A percentile compares a stretch with the other conserved stretches of the same genome.
phyloP scores from a whole-genome alignment of 2,329 filamentous ascomycete species.

The Cladosporium colombiae region DNA sequence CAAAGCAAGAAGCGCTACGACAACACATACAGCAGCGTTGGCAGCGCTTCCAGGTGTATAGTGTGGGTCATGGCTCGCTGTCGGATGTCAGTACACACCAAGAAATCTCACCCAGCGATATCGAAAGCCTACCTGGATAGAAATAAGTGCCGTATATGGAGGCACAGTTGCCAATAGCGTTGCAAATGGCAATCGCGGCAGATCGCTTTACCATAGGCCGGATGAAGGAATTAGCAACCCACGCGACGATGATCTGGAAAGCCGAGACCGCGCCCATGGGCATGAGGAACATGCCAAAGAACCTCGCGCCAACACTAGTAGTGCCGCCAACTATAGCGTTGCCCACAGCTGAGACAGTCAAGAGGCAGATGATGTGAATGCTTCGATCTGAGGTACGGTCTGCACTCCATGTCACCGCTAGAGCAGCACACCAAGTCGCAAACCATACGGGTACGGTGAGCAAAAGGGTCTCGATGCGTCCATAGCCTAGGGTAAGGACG shows the following conservation, averaged over 20 bases:
- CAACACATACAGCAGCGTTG: constrained; percentile 39
- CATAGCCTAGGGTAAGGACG: constrained; percentile 61
- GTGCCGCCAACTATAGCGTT: constrained; percentile 59
- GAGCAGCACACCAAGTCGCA: constrained; percentile 55
- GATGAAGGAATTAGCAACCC: constrained; percentile 30
- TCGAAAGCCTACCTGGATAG: constrained; percentile 27
- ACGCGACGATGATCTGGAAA: constrained; percentile 36
- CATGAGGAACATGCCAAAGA: constrained; percentile 62
- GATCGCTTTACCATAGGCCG: constrained; percentile 39
- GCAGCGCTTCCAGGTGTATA: constrained; percentile 42
- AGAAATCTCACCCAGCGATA: constrained; percentile 15
- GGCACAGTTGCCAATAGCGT: constrained; percentile 39
- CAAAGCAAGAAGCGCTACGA: constrained; percentile 40
- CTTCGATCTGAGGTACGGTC: constrained; percentile 58
- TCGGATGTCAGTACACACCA: constrained; percentile 30
- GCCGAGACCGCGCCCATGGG: constrained; percentile 31
- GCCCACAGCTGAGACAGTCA: constrained; percentile 54
- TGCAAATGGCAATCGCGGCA: constrained; percentile 36
- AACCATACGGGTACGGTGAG: constrained; percentile 60
- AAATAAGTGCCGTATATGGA: constrained; percentile 38
- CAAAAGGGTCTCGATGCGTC: constrained; percentile 55
- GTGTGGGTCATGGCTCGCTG: constrained; percentile 35
- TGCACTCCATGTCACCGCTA: constrained; percentile 57
- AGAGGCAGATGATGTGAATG: constrained; percentile 56
- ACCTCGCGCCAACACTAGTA: constrained; percentile 53